Base-by-base conservation (phyloP, 2,329 filamentous ascomycete genomes). In the Byssoonygena ceratinophila region DNA sequence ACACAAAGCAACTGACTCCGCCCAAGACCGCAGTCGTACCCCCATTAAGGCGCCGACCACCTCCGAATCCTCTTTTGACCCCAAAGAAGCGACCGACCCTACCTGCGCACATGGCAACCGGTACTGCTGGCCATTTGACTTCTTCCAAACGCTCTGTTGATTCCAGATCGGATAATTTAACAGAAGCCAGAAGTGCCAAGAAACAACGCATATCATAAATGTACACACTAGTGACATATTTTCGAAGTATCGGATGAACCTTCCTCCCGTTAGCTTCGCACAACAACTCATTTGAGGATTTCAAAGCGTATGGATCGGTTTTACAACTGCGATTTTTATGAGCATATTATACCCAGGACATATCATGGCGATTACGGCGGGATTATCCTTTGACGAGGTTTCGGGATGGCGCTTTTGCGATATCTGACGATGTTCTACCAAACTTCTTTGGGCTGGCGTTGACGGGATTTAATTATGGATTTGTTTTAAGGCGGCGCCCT, bases 61-160 rank as follows among this genome's bases (percentile, higher is more conserved):
- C 50, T 5, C 43, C 41, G 3, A 52, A 52, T 25, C 50, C 50
- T 4, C 50, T 52, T 32, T 34, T 40, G 11, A 52, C 44, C 32
- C 40, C 49, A 8, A 51, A 51, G 20, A 51, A 45, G 34, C 18
- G 39, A n/a, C 14, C 37, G 11, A 4, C 32, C n/a, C 5, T 20
- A 20, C 14, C 39, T n/a, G 20, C 23, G 12, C 34, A 51, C 2
- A 37, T 32, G 20, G n/a, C 18, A 16, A 22, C 47, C 7, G 16
- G 16, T 23, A 1, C 23, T 14, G 20, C 27, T 37, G 9, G n/a
- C 27, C 25, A 41, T 4, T n/a, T 4, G 34, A 8, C 37, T 25
- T 23, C 36, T 37, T 22, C 11, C 5, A 27, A 27, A 9, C 31
- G 22, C 16, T 14, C 20, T 27, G 16, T 18, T 20, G 31, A 37